Evolutionary conservation across 1,284 basidiomycete genomes (phyloP).

Genomic region (Apiotrichum porosum): DNA sequence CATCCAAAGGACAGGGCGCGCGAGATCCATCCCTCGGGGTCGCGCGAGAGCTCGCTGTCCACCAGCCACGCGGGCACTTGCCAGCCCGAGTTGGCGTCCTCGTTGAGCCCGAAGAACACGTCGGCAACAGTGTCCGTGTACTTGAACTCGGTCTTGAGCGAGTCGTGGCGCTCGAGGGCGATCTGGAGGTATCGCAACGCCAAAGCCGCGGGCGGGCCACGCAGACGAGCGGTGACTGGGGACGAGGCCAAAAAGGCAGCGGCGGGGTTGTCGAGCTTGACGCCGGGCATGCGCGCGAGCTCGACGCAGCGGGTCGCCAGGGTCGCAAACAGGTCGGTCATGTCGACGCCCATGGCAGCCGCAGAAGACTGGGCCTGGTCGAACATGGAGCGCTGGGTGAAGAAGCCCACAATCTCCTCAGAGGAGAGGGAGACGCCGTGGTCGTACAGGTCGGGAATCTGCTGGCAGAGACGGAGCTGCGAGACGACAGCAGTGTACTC

Average conservation of each 20-base stretch:
- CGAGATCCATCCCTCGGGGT: slow-evolving; percentile 33
- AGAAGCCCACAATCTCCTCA: slow-evolving; percentile 68
- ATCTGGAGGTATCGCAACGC: slow-evolving; percentile 84
- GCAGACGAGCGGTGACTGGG: slow-evolving; percentile 68
- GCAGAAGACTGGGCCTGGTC: slow-evolving; percentile 75
- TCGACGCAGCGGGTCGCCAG: slow-evolving; percentile 75
- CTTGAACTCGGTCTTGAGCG: slow-evolving; percentile 62
- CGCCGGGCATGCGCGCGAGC: slow-evolving; percentile 55
- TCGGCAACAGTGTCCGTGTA: slow-evolving; percentile 75
- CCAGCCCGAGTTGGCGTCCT: slow-evolving; percentile 45
- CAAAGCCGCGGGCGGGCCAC: slow-evolving; percentile 70
- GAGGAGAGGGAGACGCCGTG: slow-evolving; percentile 61
- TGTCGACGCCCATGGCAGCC: slow-evolving; percentile 71
- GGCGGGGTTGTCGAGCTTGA: slow-evolving; percentile 9
- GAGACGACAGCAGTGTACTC: slow-evolving; percentile 78
- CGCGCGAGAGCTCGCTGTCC: slow-evolving; percentile 49
- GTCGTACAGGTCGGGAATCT: slow-evolving; percentile 56
- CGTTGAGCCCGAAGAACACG: slow-evolving; percentile 64
- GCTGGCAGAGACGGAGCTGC: slow-evolving; percentile 67
- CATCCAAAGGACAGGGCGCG: slow-evolving; percentile 63
- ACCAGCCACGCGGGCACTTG: slow-evolving; percentile 74
- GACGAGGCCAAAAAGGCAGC: slow-evolving; percentile 78
- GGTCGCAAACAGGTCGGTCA: slow-evolving; percentile 76
- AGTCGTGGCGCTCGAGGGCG: slow-evolving; percentile 72
- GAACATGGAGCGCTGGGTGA: slow-evolving; percentile 74